phyloP scores from a whole-genome alignment of 192 early-diverging fungal species.

The Gaertneriomyces sp. region DNA sequence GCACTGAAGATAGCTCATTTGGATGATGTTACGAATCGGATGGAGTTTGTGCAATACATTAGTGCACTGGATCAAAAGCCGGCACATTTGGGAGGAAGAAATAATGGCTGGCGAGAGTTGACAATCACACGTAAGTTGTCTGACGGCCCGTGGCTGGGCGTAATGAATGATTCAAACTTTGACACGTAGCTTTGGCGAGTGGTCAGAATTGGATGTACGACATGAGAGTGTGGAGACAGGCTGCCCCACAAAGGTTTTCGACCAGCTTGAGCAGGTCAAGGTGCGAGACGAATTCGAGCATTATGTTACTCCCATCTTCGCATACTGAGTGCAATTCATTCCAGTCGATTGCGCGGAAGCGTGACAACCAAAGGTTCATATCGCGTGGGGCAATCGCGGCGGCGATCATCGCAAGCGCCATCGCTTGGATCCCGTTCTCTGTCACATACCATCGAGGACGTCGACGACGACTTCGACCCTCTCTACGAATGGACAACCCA shows the following conservation, averaged over 20 bases:
- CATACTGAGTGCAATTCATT: too few relatives aligned
- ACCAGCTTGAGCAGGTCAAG: too few relatives aligned
- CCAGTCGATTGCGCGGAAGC: too few relatives aligned
- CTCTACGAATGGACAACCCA: slow-evolving; percentile 48
- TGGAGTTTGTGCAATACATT: slow-evolving; percentile 52
- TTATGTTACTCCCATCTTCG: too few relatives aligned
- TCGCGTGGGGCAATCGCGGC: too few relatives aligned
- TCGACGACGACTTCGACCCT: slow-evolving; percentile 45
- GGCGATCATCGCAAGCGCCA: too few relatives aligned
- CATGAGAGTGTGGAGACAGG: background rate
- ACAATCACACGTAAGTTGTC: slow-evolving; percentile 37
- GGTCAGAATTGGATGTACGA: slow-evolving; percentile 16
- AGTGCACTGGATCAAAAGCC: slow-evolving; percentile 44
- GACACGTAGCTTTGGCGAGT: slow-evolving; percentile 6
- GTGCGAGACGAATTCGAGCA: too few relatives aligned
- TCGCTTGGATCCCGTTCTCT: too few relatives aligned
- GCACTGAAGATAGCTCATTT: slow-evolving; percentile 30
- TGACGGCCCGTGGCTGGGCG: background rate
- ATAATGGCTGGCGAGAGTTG: slow-evolving; percentile 52
- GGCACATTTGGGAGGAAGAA: slow-evolving; percentile 44
- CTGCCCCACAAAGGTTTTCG: too few relatives aligned
- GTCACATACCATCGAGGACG: slow-evolving; percentile 2
- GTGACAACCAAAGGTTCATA: too few relatives aligned
- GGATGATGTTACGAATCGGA: slow-evolving; percentile 46
- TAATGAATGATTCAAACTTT: background rate